Evolutionary conservation across 192 early-diverging fungal genomes (phyloP), one percentile per base, ranked within the genome.

Genomic region (Rhizophagus prolifer): DNA sequence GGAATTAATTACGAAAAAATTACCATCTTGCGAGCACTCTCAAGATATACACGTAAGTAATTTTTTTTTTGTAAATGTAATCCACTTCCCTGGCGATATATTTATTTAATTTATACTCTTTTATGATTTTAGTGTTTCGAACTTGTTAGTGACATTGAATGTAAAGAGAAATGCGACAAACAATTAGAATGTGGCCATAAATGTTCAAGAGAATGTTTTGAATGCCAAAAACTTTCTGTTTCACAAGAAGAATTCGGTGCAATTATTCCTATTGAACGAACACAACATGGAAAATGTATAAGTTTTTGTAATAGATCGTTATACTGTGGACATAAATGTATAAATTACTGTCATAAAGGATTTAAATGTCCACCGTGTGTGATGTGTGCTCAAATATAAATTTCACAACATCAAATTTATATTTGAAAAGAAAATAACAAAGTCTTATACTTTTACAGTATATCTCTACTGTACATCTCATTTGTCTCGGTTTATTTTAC

Each of bases 21-120:
- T 82, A 23, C 81, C 74, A 0, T 63, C 34, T 30, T 90, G 88
- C 61, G 82, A 80, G 31, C 88, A 90, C 70, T 25, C 44, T 54
- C 8, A 38, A 28, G 31, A 69, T 82, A 63, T n/a, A 70, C n/a
- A 46, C 4, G 65, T 67, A 13, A 31, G 65, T 67, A 26, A 21
- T 38, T 7, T 6, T 38, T 36, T 36, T 38, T 38, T 38, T 38
- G 8, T 38, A 38, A 38, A 38, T 38, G 36, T 38, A 38, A 8
- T 8, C 7, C 36, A 38, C 7, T 38, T 38, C 4, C 4, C 7
- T 38, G 36, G 36, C 34, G 7, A 5, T 8, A 38, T 38, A 38
- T 38, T 38, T 8, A 5, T 7, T 38, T n/a, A 38, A 38, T 38
- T 50, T 30, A 28, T 9, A 10, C 36, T 38, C 36, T 31, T 14